These are phyloP conservation scores for Naganishia cerealis DNA, from an alignment of 1,284 basidiomycete genomes.

Conservation along the genomic window DNA sequence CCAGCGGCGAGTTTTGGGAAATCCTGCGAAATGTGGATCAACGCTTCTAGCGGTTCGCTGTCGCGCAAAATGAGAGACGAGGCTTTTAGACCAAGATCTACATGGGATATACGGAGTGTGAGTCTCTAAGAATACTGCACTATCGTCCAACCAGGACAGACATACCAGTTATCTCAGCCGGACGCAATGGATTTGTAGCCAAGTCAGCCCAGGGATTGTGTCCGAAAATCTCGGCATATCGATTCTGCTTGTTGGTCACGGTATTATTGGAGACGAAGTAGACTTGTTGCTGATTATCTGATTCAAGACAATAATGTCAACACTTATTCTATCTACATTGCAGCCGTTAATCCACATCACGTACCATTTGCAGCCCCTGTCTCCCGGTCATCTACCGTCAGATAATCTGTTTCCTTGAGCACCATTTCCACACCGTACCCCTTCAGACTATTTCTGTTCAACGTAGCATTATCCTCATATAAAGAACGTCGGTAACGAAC, in stretches of 20 bases:
- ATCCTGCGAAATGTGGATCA: constrained; percentile 75
- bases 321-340: not conserved
- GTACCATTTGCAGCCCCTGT: constrained; percentile 3
- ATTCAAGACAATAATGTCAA: not conserved
- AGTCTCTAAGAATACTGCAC: not conserved
- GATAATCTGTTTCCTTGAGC: constrained; percentile 95
- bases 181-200: constrained; percentile 61
- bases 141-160: constrained; percentile 3
- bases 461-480: constrained; percentile 34
- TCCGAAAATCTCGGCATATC: constrained; percentile 41
- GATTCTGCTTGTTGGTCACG: not conserved
- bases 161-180: constrained; percentile 64
- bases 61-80: constrained; percentile 70
- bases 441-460: constrained; percentile 59
- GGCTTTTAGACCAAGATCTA: constrained; percentile 72
- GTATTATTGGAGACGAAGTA: not conserved
- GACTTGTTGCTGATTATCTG: constrained; percentile 8
- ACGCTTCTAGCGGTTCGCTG: constrained; percentile 61
- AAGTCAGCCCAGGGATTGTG: constrained; percentile 56
- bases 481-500: constrained; percentile 66
- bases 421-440: constrained; percentile 91
- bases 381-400: constrained; percentile 83
- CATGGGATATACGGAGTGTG: not conserved
- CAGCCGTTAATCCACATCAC: not conserved
- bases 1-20: constrained; percentile 80